Evolutionary conservation across 352 stramenopile species (phyloP), one percentile per base, ranked within the genome.

Genomic region (Elongisporangium senticosum): DNA sequence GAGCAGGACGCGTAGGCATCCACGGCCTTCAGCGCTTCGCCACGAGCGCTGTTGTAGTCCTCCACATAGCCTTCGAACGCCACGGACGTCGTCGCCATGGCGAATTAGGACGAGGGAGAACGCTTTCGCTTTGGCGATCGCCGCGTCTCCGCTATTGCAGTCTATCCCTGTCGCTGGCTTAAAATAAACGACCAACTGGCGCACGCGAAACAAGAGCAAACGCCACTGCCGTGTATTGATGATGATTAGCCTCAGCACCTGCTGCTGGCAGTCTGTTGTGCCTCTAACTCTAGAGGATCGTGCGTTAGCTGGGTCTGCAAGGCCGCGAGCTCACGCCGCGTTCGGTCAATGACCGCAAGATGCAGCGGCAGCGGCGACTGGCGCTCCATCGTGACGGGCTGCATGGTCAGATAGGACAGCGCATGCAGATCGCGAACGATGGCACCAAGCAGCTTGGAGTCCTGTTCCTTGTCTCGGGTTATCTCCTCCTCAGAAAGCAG

Each of bases 391-490:
- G 78, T 82, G 50, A 86, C 72, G 15, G 83, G 83, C 47, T 92
- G 78, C 56, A 80, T 86, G 13, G 83, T 92, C 64, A 92, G 64
- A 51, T 83, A 92, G 43, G 80, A 89, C n/a, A 86, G 69, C 49
- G 70, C 72, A 43, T 79, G 58, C 39, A 88, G 89, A 40, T 92
- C 77, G 7, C 61, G 60, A 56, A 92, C 61, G 56, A 92, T 74
- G 1, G 59, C 49, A 26, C 57, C 61, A 55, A 83, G 68, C 17
- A 59, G 40, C 8, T 69, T 39, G 2, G 57, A 61, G 19, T 72
- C 59, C 1, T 61, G 65, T 28, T 63, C 56, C 23, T 68, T 53
- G 22, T 53, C 60, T 15, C 33, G 33, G 33, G 13, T 10, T 13
- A 50, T 20, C 58, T 53, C 54, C 56, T 49, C 43, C 39, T 22